Conservation (phyloP, 139 green algal genomes). For the Tetratostichococcus sp. region DNA sequence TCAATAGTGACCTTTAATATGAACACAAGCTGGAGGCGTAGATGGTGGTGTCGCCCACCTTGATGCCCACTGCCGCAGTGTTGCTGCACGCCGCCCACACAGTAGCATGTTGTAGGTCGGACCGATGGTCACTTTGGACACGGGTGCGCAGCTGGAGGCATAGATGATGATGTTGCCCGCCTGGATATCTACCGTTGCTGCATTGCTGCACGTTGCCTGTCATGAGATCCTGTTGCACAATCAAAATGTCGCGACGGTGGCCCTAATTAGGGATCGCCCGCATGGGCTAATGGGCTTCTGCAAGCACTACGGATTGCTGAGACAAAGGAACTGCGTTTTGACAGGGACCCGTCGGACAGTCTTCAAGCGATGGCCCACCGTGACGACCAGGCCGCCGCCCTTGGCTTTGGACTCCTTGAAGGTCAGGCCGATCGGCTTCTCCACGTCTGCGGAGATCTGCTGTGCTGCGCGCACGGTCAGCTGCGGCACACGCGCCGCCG, state of each 20-base stretch:
- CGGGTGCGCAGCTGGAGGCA: not conserved
- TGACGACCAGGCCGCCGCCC: slow-evolving; percentile 73
- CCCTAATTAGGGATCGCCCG: too few relatives aligned
- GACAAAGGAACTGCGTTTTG: too few relatives aligned
- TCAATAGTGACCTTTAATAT: too few relatives aligned
- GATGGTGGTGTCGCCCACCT: not conserved
- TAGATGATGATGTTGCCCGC: not conserved
- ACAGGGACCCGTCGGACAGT: too few relatives aligned
- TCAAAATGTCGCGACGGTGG: too few relatives aligned
- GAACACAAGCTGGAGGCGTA: slow-evolving; percentile 50
- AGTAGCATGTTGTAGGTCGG: too few relatives aligned
- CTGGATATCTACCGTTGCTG: not conserved
- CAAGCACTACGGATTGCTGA: too few relatives aligned
- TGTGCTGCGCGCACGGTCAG: not conserved
- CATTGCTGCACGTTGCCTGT: not conserved
- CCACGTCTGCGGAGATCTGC: slow-evolving; percentile 50
- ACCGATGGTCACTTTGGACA: too few relatives aligned
- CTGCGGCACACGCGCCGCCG: not conserved
- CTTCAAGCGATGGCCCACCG: slow-evolving; percentile 36
- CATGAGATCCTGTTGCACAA: too few relatives aligned
- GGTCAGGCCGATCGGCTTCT: slow-evolving; percentile 85
- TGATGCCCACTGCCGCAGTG: not conserved
- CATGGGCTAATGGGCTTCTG: too few relatives aligned
- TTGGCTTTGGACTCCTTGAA: slow-evolving; percentile 55
- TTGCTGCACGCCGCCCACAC: slow-evolving; percentile 6